Evolutionary conservation across 2,329 filamentous ascomycete genomes (phyloP).

Genomic region (Chaetomium globosum): DNA sequence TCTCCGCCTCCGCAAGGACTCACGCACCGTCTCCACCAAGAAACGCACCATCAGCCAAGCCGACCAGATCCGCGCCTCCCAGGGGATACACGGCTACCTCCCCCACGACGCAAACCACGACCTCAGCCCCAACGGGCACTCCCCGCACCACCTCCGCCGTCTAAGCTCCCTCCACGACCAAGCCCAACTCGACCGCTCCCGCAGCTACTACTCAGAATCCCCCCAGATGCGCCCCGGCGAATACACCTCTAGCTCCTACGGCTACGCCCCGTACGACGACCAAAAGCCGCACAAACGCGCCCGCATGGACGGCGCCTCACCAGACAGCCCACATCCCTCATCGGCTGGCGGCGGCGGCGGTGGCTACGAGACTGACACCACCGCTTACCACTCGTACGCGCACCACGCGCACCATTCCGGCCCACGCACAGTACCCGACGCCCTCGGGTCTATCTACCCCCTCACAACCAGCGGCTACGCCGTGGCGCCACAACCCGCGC

Average conservation of each 20-base stretch:
- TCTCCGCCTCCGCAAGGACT: constrained; percentile 80
- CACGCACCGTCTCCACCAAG: constrained; percentile 58
- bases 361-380: constrained; percentile 32
- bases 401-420: constrained; percentile 29
- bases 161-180: constrained; percentile 31
- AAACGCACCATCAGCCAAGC: constrained; percentile 47
- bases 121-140: constrained; percentile 32
- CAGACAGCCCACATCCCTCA: constrained; percentile 23
- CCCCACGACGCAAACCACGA: constrained; percentile 30
- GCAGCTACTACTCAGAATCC: constrained; percentile 34
- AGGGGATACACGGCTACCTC: constrained; percentile 28
- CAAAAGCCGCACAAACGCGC: constrained; percentile 32
- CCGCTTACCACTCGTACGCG: constrained; percentile 29
- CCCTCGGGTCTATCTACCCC: constrained; percentile 32
- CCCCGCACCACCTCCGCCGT: constrained; percentile 32
- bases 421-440: constrained; percentile 37
- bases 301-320: constrained; percentile 29
- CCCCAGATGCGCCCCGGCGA: constrained; percentile 33
- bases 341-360: neutral
- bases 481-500: constrained; percentile 23
- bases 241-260: constrained; percentile 31
- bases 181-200: constrained; percentile 29
- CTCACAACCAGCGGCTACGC: constrained; percentile 26
- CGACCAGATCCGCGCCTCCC: constrained; percentile 27
- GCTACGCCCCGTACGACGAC: constrained; percentile 34